Percentiles rank a stretch among this genome's conserved stretches.
These are phyloP conservation scores for Metrosideros polymorpha DNA, from an alignment of 441 rosid genomes.

Conservation along the genomic window DNA sequence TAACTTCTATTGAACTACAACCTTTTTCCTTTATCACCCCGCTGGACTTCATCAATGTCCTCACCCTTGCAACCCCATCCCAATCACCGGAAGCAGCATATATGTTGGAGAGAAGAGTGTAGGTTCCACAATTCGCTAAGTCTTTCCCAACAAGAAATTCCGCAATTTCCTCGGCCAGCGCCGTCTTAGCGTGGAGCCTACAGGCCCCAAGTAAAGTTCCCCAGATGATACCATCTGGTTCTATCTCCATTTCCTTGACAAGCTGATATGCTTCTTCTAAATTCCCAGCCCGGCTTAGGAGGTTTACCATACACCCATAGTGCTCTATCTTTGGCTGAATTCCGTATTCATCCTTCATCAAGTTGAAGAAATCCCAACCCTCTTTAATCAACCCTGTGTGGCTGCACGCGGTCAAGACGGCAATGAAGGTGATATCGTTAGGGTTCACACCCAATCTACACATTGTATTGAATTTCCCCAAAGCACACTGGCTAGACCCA, in stretches of 20 bases:
- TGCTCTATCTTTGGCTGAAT: slow-evolving; percentile 57
- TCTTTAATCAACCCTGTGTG: slow-evolving; percentile 31
- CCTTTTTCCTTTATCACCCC: slow-evolving; percentile 52
- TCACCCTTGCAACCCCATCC: slow-evolving; percentile 43
- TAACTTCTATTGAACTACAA: slow-evolving; percentile 49
- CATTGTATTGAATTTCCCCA: slow-evolving; percentile 37
- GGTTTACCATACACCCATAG: slow-evolving; percentile 62
- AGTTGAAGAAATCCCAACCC: slow-evolving; percentile 28
- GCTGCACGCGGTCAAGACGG: slow-evolving; percentile 27
- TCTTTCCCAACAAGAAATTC: slow-evolving; percentile 29
- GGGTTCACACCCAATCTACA: slow-evolving; percentile 14
- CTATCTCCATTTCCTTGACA: slow-evolving; percentile 33
- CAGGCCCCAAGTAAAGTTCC: slow-evolving; percentile 58
- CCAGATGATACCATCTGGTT: slow-evolving; percentile 45
- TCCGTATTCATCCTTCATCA: slow-evolving; percentile 33
- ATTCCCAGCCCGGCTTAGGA: slow-evolving; percentile 47
- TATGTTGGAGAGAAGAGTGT: slow-evolving; percentile 45
- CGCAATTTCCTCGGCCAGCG: slow-evolving; percentile 41
- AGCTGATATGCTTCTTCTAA: slow-evolving; percentile 48
- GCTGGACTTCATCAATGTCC: slow-evolving; percentile 48
- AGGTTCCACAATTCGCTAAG: slow-evolving; percentile 49
- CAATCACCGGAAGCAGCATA: slow-evolving; percentile 44
- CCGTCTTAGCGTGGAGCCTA: slow-evolving; percentile 30
- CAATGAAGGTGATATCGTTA: slow-evolving; percentile 30
- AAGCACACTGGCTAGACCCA: slow-evolving; percentile 37